Percentiles rank a stretch among this genome's conserved stretches.
Evolutionary conservation across 805 yeast genomes (phyloP).

Genomic region (Candida silvicultrix): DNA sequence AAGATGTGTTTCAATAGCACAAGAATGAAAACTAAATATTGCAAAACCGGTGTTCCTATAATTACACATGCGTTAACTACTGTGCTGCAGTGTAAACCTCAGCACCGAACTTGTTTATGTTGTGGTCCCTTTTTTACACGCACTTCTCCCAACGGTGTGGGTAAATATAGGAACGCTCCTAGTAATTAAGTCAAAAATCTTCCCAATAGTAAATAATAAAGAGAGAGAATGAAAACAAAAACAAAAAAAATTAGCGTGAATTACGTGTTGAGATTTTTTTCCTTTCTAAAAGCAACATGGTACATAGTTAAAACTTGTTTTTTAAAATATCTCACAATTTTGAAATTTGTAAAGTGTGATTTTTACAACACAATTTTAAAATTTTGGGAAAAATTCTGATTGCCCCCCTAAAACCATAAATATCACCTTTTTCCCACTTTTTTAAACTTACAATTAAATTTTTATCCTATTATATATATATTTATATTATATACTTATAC

Average conservation of each 20-base stretch:
- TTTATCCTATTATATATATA: too few relatives aligned
- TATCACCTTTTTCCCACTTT: background rate
- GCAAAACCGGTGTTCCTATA: background rate
- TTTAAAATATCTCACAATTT: background rate
- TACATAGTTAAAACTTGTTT: background rate
- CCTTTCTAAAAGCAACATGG: background rate
- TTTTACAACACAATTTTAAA: background rate
- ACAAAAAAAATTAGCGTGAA: too few relatives aligned
- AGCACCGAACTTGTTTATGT: background rate
- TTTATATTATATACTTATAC: background rate
- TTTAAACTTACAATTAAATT: background rate
- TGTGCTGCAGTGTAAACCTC: background rate
- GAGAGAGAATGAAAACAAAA: too few relatives aligned
- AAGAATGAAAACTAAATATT: too few relatives aligned
- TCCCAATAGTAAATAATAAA: too few relatives aligned
- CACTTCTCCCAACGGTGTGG: background rate
- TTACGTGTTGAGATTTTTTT: too few relatives aligned
- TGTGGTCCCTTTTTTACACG: background rate
- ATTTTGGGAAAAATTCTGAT: too few relatives aligned
- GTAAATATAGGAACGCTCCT: background rate
- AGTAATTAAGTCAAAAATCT: too few relatives aligned
- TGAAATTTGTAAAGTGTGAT: background rate
- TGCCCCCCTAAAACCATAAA: background rate
- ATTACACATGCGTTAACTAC: background rate
- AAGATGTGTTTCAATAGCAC: too few relatives aligned